Evolutionary conservation across 2,329 filamentous ascomycete species (phyloP).

Genomic region (Diaporthe sp.): DNA sequence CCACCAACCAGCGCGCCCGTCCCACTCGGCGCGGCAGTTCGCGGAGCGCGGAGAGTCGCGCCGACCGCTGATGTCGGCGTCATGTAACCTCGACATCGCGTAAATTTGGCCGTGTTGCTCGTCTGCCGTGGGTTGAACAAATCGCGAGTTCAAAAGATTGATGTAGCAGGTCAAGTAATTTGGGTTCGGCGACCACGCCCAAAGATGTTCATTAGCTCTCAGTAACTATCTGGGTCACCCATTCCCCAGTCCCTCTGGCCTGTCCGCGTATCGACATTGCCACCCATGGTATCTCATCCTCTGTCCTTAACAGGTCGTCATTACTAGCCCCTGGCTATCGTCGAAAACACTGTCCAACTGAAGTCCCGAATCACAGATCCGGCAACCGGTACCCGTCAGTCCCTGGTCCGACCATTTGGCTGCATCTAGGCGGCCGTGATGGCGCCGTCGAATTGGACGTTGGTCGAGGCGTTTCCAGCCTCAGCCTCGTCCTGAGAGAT

Average conservation of each 20-base stretch:
- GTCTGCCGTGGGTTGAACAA: no score
- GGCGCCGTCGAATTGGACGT: slow-evolving; percentile 50
- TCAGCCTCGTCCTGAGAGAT: slow-evolving; percentile 55
- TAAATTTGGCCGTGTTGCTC: neutral
- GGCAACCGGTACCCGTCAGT: neutral
- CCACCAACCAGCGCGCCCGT: neutral
- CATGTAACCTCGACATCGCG: neutral
- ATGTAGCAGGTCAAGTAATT: neutral
- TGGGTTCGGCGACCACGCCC: neutral
- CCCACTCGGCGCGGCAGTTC: slow-evolving; percentile 9
- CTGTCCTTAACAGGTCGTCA: slow-evolving; percentile 23
- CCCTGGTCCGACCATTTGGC: neutral
- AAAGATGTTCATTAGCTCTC: neutral
- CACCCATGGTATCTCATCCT: slow-evolving; percentile 12
- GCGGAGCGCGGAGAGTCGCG: neutral
- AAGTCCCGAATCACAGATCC: slow-evolving; percentile 23
- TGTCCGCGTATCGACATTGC: neutral
- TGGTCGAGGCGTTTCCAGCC: slow-evolving; percentile 54
- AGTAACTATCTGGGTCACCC: neutral
- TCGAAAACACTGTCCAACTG: slow-evolving; percentile 5
- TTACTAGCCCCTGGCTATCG: slow-evolving; percentile 24
- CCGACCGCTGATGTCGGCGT: neutral
- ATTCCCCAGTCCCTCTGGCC: neutral
- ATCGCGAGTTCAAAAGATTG: neutral
- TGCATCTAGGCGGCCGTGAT: slow-evolving; percentile 10